Evolutionary conservation across 352 stramenopile species (phyloP).

Genomic region (Achlya hypogyna): DNA sequence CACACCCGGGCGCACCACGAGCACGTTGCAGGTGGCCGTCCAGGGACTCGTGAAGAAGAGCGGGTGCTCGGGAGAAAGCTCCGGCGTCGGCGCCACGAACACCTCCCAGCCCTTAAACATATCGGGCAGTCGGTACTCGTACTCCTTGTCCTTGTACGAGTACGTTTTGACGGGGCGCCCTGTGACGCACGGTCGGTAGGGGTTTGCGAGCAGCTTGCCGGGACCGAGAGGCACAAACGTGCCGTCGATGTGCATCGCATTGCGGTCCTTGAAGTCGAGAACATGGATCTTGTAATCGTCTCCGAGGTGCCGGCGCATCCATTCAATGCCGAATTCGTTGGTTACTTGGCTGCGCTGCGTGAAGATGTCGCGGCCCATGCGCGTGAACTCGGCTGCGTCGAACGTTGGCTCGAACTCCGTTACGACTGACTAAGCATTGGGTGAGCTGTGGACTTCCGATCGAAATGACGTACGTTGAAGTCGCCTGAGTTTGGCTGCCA

Average conservation of each 20-base stretch:
- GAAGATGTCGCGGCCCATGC: slow-evolving; percentile 86
- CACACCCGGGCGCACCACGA: slow-evolving; percentile 70
- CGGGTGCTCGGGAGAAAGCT: slow-evolving; percentile 67
- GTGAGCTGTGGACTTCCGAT: background rate
- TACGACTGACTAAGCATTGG: slow-evolving; percentile 47
- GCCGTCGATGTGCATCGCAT: slow-evolving; percentile 88
- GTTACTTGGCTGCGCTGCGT: slow-evolving; percentile 87
- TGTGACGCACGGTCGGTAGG: slow-evolving; percentile 81
- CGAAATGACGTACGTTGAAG: slow-evolving; percentile 49
- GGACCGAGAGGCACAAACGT: slow-evolving; percentile 82
- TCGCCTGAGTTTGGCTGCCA: slow-evolving; percentile 65
- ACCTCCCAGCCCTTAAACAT: slow-evolving; percentile 90
- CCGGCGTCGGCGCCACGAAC: slow-evolving; percentile 76
- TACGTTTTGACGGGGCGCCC: slow-evolving; percentile 78
- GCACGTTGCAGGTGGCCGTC: slow-evolving; percentile 86
- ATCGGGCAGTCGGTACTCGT: slow-evolving; percentile 79
- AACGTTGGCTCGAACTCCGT: slow-evolving; percentile 87
- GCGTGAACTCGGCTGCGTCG: slow-evolving; percentile 84
- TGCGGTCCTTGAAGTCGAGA: slow-evolving; percentile 86
- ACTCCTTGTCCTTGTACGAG: slow-evolving; percentile 82
- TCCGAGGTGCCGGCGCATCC: slow-evolving; percentile 77
- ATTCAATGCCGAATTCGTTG: slow-evolving; percentile 87
- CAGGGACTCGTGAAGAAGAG: slow-evolving; percentile 87
- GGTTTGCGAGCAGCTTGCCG: slow-evolving; percentile 81
- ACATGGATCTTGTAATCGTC: slow-evolving; percentile 82